These are phyloP conservation scores for Colletotrichum falcatum DNA, from an alignment of 2,329 filamentous ascomycete genomes.

Conservation along the genomic window DNA sequence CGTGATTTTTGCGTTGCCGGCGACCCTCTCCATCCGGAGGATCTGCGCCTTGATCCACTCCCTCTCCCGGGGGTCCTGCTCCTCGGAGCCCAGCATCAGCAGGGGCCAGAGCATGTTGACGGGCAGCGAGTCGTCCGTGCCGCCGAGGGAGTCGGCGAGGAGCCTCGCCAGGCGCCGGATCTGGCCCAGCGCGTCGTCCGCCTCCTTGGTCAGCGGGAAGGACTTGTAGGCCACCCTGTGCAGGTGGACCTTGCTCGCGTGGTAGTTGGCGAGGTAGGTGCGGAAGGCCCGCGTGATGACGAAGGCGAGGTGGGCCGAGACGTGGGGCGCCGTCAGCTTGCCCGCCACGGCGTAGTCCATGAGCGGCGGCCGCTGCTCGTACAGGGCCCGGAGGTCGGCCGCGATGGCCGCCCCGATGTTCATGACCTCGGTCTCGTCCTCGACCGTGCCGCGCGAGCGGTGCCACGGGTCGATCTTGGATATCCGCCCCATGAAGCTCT, in stretches of 20 bases:
- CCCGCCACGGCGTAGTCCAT: slow-evolving; percentile 69
- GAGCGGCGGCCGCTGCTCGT: slow-evolving; percentile 62
- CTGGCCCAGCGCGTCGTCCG: slow-evolving; percentile 59
- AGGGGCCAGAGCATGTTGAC: slow-evolving; percentile 70
- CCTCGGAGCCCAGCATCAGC: slow-evolving; percentile 67
- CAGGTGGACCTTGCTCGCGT: slow-evolving; percentile 66
- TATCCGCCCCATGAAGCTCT: slow-evolving; percentile 68
- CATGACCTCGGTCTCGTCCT: slow-evolving; percentile 70
- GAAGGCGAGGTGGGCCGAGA: slow-evolving; percentile 61
- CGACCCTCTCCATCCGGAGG: slow-evolving; percentile 59
- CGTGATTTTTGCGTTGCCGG: slow-evolving; percentile 58
- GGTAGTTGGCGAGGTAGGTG: slow-evolving; percentile 67
- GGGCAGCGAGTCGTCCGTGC: slow-evolving; percentile 59
- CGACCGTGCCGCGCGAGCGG: slow-evolving; percentile 65
- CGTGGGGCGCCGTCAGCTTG: slow-evolving; percentile 59
- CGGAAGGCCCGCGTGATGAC: slow-evolving; percentile 65
- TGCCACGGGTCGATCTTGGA: slow-evolving; percentile 69
- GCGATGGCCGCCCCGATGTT: slow-evolving; percentile 63
- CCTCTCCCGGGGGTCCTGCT: slow-evolving; percentile 60
- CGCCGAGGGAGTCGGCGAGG: slow-evolving; percentile 56
- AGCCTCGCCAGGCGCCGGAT: slow-evolving; percentile 61
- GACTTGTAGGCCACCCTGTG: slow-evolving; percentile 68
- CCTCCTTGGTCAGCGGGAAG: slow-evolving; percentile 64
- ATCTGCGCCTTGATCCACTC: slow-evolving; percentile 65
- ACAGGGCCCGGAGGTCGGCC: slow-evolving; percentile 62